phyloP scores from a whole-genome alignment of 2,329 filamentous ascomycete species.

The Fusarium sp. region DNA sequence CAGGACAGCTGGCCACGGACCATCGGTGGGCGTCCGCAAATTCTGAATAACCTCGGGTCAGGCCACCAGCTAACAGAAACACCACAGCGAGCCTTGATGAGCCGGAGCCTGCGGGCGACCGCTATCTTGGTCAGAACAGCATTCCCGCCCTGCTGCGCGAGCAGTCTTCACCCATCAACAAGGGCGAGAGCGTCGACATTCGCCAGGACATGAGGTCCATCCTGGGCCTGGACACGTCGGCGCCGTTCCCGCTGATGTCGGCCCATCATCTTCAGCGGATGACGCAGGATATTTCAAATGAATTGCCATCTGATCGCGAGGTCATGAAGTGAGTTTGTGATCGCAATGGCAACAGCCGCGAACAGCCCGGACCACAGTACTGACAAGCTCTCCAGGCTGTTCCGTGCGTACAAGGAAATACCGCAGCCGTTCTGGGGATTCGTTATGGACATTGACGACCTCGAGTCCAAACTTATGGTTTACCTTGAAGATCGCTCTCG shows the following conservation, averaged over 20 bases:
- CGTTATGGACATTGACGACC: constrained; percentile 70
- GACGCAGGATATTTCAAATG: constrained; percentile 66
- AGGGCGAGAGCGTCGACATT: constrained; percentile 63
- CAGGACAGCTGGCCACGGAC: constrained; percentile 55
- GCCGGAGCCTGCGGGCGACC: constrained; percentile 62
- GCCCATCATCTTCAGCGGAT: constrained; percentile 66
- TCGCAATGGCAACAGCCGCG: background rate
- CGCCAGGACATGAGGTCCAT: constrained; percentile 72
- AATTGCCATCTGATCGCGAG: constrained; percentile 69
- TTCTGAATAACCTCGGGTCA: constrained; percentile 15
- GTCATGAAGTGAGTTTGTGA: constrained; percentile 65
- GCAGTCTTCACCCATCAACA: constrained; percentile 62
- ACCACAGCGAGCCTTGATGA: constrained; percentile 57
- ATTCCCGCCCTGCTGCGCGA: constrained; percentile 71
- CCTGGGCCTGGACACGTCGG: constrained; percentile 69
- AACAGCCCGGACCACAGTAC: background rate
- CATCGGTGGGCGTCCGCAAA: constrained; percentile 47
- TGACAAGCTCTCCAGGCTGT: constrained; percentile 56
- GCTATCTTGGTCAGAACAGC: constrained; percentile 72
- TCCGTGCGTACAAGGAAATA: constrained; percentile 71
- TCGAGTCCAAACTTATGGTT: constrained; percentile 69
- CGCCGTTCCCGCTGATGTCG: constrained; percentile 73
- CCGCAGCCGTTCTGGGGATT: constrained; percentile 74
- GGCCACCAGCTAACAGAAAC: constrained; percentile 35
- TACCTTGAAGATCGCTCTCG: constrained; percentile 70